Evolutionary conservation across 208 protist genomes (phyloP), one percentile per base, ranked within the genome.

Genomic region (Trypanosoma congolense): DNA sequence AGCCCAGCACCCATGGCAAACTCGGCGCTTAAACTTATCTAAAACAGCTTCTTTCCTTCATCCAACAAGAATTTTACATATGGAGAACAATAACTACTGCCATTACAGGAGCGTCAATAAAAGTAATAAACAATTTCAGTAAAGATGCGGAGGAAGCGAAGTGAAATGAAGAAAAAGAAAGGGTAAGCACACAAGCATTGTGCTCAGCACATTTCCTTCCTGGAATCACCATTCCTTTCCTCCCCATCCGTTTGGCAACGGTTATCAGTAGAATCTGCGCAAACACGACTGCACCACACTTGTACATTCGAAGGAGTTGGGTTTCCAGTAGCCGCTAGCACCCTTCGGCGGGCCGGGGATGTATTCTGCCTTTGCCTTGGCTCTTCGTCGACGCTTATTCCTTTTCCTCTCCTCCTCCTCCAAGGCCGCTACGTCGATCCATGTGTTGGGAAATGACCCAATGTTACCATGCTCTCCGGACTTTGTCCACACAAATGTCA

Each of bases 201-300:
- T n/a, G n/a, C n/a, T n/a, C n/a, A n/a, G n/a, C n/a, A n/a, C n/a
- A n/a, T n/a, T n/a, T n/a, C n/a, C n/a, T n/a, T n/a, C n/a, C n/a
- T n/a, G n/a, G n/a, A n/a, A n/a, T n/a, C n/a, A n/a, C n/a, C n/a
- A n/a, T n/a, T n/a, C n/a, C n/a, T n/a, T n/a, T n/a, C n/a, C n/a
- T n/a, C n/a, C 25, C 9, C 10, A 31, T 56, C 16, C 36, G 19
- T 25, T 25, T 3, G 54, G 2, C 6, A 36, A 10, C 14, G 16
- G 5, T 35, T 29, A 9, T 65, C 60, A 93, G 50, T 94, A 88
- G 53, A 94, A 94, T 41, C 73, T 65, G 5, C 78, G 80, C 38
- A 94, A 73, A 51, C 77, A 88, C 0, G 87, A 94, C 12, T 80
- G 81, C 4, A 91, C 56, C 2, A 94, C 57, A n/a, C 80, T 81